A percentile compares a stretch with the other conserved stretches of the same genome.
Conservation (phyloP, 2,329 filamentous ascomycete genomes). For the Leptographium procerum region DNA sequence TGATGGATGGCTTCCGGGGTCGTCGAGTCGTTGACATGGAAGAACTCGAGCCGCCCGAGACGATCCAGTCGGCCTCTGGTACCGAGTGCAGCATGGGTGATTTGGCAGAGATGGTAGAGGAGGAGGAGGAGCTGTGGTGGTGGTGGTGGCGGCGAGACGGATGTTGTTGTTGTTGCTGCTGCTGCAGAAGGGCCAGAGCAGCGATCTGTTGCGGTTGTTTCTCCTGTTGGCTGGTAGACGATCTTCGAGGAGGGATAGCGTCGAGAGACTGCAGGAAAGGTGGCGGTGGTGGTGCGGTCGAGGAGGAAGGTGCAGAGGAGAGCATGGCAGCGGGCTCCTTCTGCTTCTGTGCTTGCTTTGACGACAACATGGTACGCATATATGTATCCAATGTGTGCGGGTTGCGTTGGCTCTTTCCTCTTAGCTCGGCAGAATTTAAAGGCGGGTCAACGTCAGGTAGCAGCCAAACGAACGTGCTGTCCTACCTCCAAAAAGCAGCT, state of each 20-base stretch:
- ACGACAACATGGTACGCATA: neutral
- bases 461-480: neutral
- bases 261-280: conserved; percentile 42
- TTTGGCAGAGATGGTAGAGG: conserved; percentile 13
- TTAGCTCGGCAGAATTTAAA: neutral
- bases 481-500: neutral
- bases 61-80: conserved; percentile 50
- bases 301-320: conserved; percentile 3
- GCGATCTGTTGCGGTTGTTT: conserved; percentile 12
- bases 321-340: conserved; percentile 11
- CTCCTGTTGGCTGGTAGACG: conserved; percentile 44
- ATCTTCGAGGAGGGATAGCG: conserved; percentile 62
- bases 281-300: conserved; percentile 12
- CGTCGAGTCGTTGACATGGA: conserved; percentile 12
- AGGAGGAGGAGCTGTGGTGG: conserved; percentile 2
- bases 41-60: neutral
- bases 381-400: neutral
- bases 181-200: neutral
- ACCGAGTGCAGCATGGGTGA: conserved; percentile 35
- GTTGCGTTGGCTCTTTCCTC: neutral
- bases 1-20: conserved; percentile 19
- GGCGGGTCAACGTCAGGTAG: neutral
- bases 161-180: neutral
- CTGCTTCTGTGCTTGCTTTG: neutral
- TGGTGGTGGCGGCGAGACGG: conserved; percentile 1